A percentile compares a stretch with the other conserved stretches of the same genome.
Conservation (phyloP, 2,329 filamentous ascomycete species). For the Hypocreales sp. region DNA sequence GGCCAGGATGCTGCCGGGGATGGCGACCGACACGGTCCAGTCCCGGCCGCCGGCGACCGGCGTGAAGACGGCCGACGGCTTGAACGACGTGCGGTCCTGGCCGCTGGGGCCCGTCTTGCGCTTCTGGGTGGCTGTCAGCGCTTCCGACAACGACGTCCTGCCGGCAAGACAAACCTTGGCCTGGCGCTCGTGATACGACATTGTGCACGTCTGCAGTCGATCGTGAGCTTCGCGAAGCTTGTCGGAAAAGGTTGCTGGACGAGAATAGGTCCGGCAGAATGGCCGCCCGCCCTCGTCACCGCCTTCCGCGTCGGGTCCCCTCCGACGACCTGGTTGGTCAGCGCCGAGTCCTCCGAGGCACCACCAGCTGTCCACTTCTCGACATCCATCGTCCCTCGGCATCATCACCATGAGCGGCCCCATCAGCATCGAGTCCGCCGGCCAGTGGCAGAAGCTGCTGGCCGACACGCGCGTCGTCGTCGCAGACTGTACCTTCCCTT, state of each 20-base stretch:
- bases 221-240: no score
- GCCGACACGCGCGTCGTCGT: conserved; percentile 65
- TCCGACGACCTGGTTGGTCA: conserved; percentile 7
- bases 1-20: conserved; percentile 63
- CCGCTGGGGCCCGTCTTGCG: conserved; percentile 30
- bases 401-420: conserved; percentile 31
- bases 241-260: not conserved
- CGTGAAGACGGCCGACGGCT: conserved; percentile 53
- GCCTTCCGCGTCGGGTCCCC: conserved; percentile 6
- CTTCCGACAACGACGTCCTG: no score
- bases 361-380: conserved; percentile 1
- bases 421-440: conserved; percentile 45
- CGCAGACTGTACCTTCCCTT: conserved; percentile 60
- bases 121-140: conserved; percentile 22
- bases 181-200: conserved; percentile 18
- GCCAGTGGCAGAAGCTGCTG: conserved; percentile 59
- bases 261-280: conserved; percentile 18
- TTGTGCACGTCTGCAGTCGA: conserved; percentile 6
- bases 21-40: conserved; percentile 63
- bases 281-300: conserved; percentile 1
- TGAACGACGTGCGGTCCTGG: conserved; percentile 31
- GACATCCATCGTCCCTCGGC: no score
- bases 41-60: conserved; percentile 45
- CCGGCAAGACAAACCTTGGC: conserved; percentile 15
- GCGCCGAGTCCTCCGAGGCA: conserved; percentile 1